These are phyloP conservation scores for Tetracentron sinense DNA, from an alignment of 164 flowering plant genomes.

Conservation along the genomic window DNA sequence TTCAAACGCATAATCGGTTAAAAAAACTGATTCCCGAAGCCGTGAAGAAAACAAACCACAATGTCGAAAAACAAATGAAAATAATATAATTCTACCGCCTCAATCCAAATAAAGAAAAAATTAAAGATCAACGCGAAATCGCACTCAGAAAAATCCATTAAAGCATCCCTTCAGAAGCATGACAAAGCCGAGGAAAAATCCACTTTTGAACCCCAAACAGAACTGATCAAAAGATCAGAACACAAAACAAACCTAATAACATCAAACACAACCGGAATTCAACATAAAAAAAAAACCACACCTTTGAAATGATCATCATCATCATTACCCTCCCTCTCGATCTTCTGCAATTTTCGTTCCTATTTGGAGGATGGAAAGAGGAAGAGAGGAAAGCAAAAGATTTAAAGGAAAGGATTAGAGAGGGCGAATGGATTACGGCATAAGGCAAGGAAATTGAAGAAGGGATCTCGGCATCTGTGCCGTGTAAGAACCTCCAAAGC, in stretches of 20 bases:
- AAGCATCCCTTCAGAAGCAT: neutral
- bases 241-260: neutral
- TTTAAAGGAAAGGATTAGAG: constrained; percentile 6
- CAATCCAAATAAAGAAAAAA: neutral
- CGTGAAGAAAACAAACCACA: neutral
- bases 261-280: neutral
- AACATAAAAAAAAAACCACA: neutral
- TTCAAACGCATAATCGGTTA: no score
- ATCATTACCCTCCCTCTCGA: constrained; percentile 3
- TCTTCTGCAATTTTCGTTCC: neutral
- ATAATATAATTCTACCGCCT: neutral
- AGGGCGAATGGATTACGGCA: constrained; percentile 67
- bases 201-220: neutral
- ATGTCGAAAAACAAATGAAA: neutral
- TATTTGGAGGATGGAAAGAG: constrained; percentile 1
- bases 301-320: constrained; percentile 4
- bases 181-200: neutral
- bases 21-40: no score
- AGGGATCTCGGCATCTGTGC: constrained; percentile 73
- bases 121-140: neutral
- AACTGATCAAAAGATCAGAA: constrained; percentile 17
- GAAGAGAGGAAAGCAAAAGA: constrained; percentile 7
- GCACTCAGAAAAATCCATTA: neutral
- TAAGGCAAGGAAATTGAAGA: constrained; percentile 48
- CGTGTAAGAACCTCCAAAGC: constrained; percentile 71